Base-by-base conservation (phyloP, 805 yeast genomes). In the Millerozyma miso region DNA sequence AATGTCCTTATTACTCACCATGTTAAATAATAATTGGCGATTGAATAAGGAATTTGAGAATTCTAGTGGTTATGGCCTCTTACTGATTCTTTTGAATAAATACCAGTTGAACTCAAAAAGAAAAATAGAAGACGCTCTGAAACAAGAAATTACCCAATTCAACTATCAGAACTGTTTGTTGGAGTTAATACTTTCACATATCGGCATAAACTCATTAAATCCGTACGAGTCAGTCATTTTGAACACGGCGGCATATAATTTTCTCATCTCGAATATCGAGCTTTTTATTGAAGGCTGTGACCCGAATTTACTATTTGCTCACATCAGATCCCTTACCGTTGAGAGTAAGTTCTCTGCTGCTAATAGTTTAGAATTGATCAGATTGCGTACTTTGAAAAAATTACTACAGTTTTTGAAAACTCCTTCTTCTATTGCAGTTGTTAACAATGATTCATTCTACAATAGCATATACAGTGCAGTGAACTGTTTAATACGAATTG, bases 221-320 rank as follows among this genome's bases (percentile, higher is more conserved):
- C 79, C 85, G 0, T 60, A 65, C 29, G 79, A 79, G 5, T 81
- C 91, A 0, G 56, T 82, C 2, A 66, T 88, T 1, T 62, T 67
- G 5, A 81, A 85, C 49, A 69, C 76, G 0, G 45, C 62, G 2
- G 84, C 83, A 0, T 88, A 83, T 54, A 71, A 77, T 31, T 60
- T 69, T 34, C 46, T 69, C 15, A 44, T 67, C 1, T 56, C 88
- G 35, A 69, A 85, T 32, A 69, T 81, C 15, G 89, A 87, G 47
- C 72, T 84, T 47, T 84, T 80, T 42, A 64, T 79, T 16, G 83
- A 87, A 79, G 68, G 69, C 42, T 80, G 77, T 33, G 68, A 81
- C 0, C 64, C 81, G 40, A 65, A 77, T 38, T 75, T 73, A 41
- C 59, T 85, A 4, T 58, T 83, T 3, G 74, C 74, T 46, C 91